Evolutionary conservation across 345 rosid genomes (phyloP).

Genomic region (Eucalyptus regnans): DNA sequence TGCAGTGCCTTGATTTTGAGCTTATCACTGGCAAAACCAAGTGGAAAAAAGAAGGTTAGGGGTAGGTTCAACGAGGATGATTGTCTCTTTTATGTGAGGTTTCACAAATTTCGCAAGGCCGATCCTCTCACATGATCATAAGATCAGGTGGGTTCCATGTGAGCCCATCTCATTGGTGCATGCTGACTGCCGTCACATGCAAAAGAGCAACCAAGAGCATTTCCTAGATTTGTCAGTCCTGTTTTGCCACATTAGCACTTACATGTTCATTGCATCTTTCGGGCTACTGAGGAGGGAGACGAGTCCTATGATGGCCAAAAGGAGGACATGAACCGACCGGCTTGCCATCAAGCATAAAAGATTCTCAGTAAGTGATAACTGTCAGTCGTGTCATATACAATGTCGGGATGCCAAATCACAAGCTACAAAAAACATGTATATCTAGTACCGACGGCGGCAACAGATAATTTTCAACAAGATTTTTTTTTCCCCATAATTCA

Average conservation of each 20-base stretch:
- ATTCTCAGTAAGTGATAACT: no score
- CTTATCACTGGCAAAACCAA: neutral
- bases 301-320: neutral
- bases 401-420: no score
- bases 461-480: no score
- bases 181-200: neutral
- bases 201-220: neutral
- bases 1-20: neutral
- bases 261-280: neutral
- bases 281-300: neutral
- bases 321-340: neutral
- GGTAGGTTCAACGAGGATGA: neutral
- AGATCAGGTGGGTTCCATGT: neutral
- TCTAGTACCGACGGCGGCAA: no score
- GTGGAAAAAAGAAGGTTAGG: neutral
- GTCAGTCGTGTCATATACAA: no score
- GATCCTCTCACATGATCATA: neutral
- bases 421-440: no score
- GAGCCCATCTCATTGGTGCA: neutral
- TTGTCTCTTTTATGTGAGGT: neutral
- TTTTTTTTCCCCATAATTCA: no score
- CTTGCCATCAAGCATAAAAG: no score
- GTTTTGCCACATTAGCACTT: neutral
- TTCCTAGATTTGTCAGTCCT: neutral
- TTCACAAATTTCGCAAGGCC: neutral